A percentile compares a stretch with the other conserved stretches of the same genome.
Evolutionary conservation across 75 land plant species (phyloP).

Genomic region (Selaginella tamariscina): DNA sequence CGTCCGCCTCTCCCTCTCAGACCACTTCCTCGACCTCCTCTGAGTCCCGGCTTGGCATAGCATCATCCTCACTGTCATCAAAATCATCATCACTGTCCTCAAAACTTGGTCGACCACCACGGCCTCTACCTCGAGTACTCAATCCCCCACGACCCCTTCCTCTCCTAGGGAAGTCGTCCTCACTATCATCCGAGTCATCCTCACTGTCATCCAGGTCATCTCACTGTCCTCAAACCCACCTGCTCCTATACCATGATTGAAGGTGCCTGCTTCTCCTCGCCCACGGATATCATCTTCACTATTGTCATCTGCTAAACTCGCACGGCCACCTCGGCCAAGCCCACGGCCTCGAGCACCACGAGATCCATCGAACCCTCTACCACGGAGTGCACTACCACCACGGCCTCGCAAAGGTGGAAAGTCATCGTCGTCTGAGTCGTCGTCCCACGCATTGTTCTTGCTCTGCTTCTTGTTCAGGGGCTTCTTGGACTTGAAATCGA

Average conservation of each 20-base stretch:
- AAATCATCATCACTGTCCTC: neutral
- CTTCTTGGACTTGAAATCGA: neutral
- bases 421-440: constrained; percentile 1
- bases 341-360: too few relatives aligned
- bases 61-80: neutral
- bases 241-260: too few relatives aligned
- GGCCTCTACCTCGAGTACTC: neutral
- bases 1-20: neutral
- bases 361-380: too few relatives aligned
- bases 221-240: too few relatives aligned
- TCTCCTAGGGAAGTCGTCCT: neutral
- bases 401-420: neutral
- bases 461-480: neutral
- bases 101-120: neutral
- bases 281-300: too few relatives aligned
- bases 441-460: neutral
- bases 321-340: too few relatives aligned
- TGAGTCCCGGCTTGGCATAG: neutral
- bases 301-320: too few relatives aligned
- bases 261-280: neutral
- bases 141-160: neutral
- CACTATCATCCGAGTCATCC: too few relatives aligned
- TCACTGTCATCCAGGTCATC: too few relatives aligned
- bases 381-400: neutral
- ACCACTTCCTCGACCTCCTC: neutral